Percentiles rank a stretch among this genome's conserved stretches.
Conservation (phyloP, 345 rosid genomes). For the Streptanthus diversifolius region DNA sequence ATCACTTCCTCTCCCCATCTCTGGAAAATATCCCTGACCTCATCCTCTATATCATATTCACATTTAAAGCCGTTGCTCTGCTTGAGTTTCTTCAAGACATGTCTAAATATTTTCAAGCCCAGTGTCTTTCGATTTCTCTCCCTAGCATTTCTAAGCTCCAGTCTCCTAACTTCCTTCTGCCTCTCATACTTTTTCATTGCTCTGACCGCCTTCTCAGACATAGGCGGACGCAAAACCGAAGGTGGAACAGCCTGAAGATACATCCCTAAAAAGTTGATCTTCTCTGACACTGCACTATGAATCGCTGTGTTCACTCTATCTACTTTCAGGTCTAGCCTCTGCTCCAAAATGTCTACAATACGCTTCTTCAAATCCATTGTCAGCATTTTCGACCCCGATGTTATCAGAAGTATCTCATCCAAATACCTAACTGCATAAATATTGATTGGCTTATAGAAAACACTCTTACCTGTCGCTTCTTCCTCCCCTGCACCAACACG, state of each 20-base stretch:
- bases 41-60: slow-evolving; percentile 57
- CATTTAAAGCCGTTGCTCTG: slow-evolving; percentile 48
- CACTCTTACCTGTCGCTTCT: slow-evolving; percentile 28
- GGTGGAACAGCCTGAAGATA: slow-evolving; percentile 89
- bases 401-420: slow-evolving; percentile 76
- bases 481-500: slow-evolving; percentile 37
- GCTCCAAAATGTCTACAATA: slow-evolving; percentile 52
- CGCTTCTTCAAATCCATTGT: slow-evolving; percentile 60
- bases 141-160: slow-evolving; percentile 72
- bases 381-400: slow-evolving; percentile 72
- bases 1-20: slow-evolving; percentile 79
- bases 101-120: slow-evolving; percentile 67
- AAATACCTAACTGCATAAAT: slow-evolving; percentile 74
- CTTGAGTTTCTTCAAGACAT: slow-evolving; percentile 75
- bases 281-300: slow-evolving; percentile 81
- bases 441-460: slow-evolving; percentile 65
- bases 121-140: slow-evolving; percentile 77
- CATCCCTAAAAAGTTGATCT: slow-evolving; percentile 72
- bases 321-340: slow-evolving; percentile 56
- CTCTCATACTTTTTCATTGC: slow-evolving; percentile 84
- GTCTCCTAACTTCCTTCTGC: slow-evolving; percentile 74
- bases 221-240: slow-evolving; percentile 72
- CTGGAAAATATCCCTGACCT: slow-evolving; percentile 59
- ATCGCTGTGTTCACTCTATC: slow-evolving; percentile 59
- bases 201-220: slow-evolving; percentile 79